Evolutionary conservation across 75 land plant genomes (phyloP).

Genomic region (Picea sitchensis): DNA sequence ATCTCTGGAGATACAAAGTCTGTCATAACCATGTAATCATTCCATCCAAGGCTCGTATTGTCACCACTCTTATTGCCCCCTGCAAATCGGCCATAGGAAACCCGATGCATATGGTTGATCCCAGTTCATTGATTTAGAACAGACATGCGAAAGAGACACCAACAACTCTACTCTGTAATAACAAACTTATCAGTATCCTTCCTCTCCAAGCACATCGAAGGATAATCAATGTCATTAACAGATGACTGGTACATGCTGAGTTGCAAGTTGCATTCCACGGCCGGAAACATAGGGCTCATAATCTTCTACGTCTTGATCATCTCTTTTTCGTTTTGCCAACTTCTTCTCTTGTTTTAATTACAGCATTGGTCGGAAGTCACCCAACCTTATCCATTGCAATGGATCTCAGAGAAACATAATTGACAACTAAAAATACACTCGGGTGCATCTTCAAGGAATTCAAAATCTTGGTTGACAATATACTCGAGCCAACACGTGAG

Average conservation of each 20-base stretch:
- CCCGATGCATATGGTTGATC: constrained; percentile 48
- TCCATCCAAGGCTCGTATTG: constrained; percentile 54
- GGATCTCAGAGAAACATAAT: no score
- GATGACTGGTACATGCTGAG: constrained; percentile 48
- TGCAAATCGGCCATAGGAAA: constrained; percentile 50
- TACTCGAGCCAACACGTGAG: constrained; percentile 21
- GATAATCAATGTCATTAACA: constrained; percentile 35
- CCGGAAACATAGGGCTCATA: constrained; percentile 54
- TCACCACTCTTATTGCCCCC: constrained; percentile 10
- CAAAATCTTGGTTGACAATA: constrained; percentile 37
- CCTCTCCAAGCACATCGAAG: constrained; percentile 55
- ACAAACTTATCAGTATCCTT: constrained; percentile 46
- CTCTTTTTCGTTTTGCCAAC: constrained; percentile 13
- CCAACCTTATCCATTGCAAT: no score
- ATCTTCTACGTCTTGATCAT: constrained; percentile 58
- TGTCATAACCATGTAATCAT: constrained; percentile 51
- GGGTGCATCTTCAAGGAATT: constrained; percentile 54
- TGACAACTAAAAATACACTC: constrained; percentile 38
- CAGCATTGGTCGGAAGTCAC: no score
- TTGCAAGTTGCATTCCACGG: constrained; percentile 42
- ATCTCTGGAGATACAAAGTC: constrained; percentile 46
- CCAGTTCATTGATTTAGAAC: constrained; percentile 34
- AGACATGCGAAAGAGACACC: no score
- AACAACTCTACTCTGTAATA: neutral
- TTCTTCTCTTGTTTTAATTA: no score